A percentile compares a stretch with the other conserved stretches of the same genome.
These are phyloP conservation scores for Arthroderma uncinatum DNA, from an alignment of 2,329 filamentous ascomycete species.

Conservation along the genomic window DNA sequence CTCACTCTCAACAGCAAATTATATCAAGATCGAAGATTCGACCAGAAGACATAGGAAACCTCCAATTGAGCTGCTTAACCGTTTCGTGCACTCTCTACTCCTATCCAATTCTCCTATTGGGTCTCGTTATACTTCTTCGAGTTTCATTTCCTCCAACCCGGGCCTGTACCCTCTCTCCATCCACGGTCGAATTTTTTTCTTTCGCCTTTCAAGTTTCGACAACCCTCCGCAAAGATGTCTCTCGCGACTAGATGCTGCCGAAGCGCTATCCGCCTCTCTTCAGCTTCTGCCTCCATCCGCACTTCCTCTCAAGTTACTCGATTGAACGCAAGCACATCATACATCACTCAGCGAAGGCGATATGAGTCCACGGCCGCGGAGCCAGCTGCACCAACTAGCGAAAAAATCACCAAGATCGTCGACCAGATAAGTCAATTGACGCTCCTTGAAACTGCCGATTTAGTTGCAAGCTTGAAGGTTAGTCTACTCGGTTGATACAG, in stretches of 20 bases:
- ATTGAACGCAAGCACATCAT: conserved; percentile 7
- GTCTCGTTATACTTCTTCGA: neutral
- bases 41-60: neutral
- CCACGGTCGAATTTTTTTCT: conserved; percentile 8
- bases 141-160: neutral
- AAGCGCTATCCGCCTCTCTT: conserved; percentile 31
- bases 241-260: conserved; percentile 35
- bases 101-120: neutral
- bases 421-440: conserved; percentile 99
- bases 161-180: neutral
- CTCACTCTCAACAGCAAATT: conserved; percentile 1
- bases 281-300: conserved; percentile 18
- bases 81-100: neutral
- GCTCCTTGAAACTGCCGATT: conserved; percentile 88
- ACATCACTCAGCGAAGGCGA: conserved; percentile 43
- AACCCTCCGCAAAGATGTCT: conserved; percentile 26
- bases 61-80: neutral
- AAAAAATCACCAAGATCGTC: conserved; percentile 90
- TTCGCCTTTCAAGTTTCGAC: neutral
- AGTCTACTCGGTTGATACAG: neutral
- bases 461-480: conserved; percentile 92
- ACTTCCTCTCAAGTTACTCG: conserved; percentile 19
- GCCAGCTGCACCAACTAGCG: conserved; percentile 51
- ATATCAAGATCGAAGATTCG: conserved; percentile 1
- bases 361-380: conserved; percentile 73